Percentiles rank a stretch among this genome's conserved stretches.
Conservation (phyloP, 345 rosid species). For the Melaleuca alternifolia region DNA sequence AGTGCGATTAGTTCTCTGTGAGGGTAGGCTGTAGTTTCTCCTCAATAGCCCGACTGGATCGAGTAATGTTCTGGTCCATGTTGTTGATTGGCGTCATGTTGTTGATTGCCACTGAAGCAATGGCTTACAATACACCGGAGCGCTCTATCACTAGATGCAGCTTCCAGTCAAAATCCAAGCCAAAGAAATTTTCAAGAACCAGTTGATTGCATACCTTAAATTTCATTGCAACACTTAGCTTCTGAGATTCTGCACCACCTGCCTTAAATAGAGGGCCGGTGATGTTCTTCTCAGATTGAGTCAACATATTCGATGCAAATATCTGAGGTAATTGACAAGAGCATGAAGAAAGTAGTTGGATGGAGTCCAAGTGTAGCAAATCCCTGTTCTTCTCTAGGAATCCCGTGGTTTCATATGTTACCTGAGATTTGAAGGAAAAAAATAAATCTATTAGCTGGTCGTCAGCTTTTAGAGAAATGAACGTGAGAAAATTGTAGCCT, state of each 20-base stretch:
- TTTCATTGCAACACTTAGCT: constrained; percentile 84
- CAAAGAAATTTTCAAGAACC: background rate
- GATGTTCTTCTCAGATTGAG: constrained; percentile 67
- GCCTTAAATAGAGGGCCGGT: constrained; percentile 80
- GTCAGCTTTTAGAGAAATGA: background rate
- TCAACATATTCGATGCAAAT: constrained; percentile 85
- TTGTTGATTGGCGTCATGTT: too few species aligned
- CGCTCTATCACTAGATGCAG: background rate
- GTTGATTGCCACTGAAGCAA: background rate
- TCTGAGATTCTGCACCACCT: constrained; percentile 96
- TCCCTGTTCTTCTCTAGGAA: constrained; percentile 98
- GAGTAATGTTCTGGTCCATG: too few species aligned
- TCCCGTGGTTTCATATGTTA: constrained; percentile 84
- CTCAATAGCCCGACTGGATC: too few species aligned
- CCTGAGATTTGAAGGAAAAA: constrained; percentile 38
- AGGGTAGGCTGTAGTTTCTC: too few species aligned
- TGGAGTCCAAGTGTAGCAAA: constrained; percentile 84
- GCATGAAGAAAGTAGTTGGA: constrained; percentile 82
- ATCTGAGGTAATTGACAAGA: constrained; percentile 79
- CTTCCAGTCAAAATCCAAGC: background rate
- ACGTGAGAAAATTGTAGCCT: background rate
- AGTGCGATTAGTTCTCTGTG: too few species aligned
- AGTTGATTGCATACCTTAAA: constrained; percentile 58
- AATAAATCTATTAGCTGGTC: constrained; percentile 1
- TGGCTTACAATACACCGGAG: background rate